Evolutionary conservation across 2,329 filamentous ascomycete species (phyloP), one percentile per base, ranked within the genome.

Genomic region (Epichloe elymi): DNA sequence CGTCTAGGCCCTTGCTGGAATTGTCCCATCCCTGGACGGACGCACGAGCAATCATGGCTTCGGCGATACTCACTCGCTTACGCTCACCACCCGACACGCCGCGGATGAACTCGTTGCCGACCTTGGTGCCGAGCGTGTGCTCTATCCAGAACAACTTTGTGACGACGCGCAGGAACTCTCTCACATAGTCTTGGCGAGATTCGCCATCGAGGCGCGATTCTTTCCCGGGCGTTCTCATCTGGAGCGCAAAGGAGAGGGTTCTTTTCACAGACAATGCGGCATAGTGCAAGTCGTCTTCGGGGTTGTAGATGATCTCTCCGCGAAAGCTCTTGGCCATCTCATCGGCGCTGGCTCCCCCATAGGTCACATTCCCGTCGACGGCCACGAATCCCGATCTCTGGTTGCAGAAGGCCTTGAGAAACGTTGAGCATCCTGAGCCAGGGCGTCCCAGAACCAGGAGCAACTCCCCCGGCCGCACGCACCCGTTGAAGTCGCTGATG

Each of bases 51-150:
- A 76, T 74, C 52, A 85, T 78, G 5, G 33, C 83, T 62, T 89
- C 85, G 1, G 83, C 85, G 54, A 89, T 86, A 39, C 79, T 83
- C 2, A 90, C 85, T 62, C 86, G 80, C 67, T 90, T 88, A 50
- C 80, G 72, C 61, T 85, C 81, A 40, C 81, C 81, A 23, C 81
- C 81, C 4, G 75, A 80, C 0, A 85, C 74, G 26, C 69, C 69
- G 5, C 82, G 75, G n/a, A 85, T 74, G 41, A 82, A 75, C 54
- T 85, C 82, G 54, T 85, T 79, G 8, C 84, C 84, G 11, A 88
- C 80, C 55, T 79, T 79, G 0, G 83, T 87, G n/a, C 77, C 71
- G 41, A 83, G 66, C 0, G 82, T 85, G 57, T 87, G 83, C 49
- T 80, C 76, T 23, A 87, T 85, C 70, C 83, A 84, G 57, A 88